Evolutionary conservation across 2,329 filamentous ascomycete species (phyloP).

Genomic region (Sphaerostilbella broomeana): DNA sequence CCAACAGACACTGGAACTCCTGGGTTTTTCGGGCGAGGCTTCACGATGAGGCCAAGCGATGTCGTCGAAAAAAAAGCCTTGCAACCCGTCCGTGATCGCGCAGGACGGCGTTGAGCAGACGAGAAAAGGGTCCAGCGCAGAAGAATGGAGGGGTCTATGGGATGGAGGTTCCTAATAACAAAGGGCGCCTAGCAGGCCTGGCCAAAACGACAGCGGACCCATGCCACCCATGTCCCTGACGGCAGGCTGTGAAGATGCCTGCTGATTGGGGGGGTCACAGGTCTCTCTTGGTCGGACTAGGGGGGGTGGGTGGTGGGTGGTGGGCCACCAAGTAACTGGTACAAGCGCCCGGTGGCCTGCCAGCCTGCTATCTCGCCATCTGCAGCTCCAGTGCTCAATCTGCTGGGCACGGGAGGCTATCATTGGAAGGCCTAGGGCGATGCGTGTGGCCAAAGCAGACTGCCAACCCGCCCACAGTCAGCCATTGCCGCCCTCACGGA

Average conservation of each 20-base stretch:
- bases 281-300: constrained; percentile 2
- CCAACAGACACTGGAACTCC: constrained; percentile 5
- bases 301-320: constrained; percentile 8
- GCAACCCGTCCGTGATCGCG: constrained; percentile 9
- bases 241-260: constrained; percentile 10
- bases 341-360: constrained; percentile 2
- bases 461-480: too few species aligned
- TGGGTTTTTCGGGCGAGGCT: constrained; percentile 1
- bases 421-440: background rate
- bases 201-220: constrained; percentile 4
- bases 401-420: background rate
- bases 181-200: constrained; percentile 6
- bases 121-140: constrained; percentile 14
- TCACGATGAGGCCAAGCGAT: background rate
- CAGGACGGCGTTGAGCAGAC: constrained; percentile 12
- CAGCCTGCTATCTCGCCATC: too few species aligned
- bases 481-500: constrained; percentile 10
- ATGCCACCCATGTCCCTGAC: background rate
- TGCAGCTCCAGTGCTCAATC: too few species aligned
- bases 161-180: constrained; percentile 15
- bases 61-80: constrained; percentile 8
- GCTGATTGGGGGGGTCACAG: constrained; percentile 13
- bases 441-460: too few species aligned
- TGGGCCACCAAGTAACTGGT: constrained; percentile 11
- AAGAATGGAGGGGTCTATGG: constrained; percentile 14